phyloP scores from a whole-genome alignment of 2,329 filamentous ascomycete species.

The Bertia moriformis region DNA sequence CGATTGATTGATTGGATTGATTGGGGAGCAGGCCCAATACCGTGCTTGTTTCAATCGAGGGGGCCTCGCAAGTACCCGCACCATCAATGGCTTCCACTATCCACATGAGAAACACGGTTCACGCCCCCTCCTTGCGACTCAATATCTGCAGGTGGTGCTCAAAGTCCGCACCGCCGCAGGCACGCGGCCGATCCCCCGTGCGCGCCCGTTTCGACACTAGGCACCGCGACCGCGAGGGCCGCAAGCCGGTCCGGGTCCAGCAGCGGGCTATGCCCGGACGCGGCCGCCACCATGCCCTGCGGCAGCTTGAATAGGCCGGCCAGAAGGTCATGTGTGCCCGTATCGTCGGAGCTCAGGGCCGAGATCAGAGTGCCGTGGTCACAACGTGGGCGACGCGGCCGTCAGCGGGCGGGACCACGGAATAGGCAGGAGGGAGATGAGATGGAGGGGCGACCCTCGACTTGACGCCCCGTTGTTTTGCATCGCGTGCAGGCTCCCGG shows the following conservation, averaged over 20 bases:
- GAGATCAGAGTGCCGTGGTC: conserved; percentile 30
- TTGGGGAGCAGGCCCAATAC: too few species aligned
- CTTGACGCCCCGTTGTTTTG: conserved; percentile 25
- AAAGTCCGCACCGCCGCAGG: too few species aligned
- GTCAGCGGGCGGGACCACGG: not conserved
- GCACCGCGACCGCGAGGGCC: too few species aligned
- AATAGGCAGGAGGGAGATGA: not conserved
- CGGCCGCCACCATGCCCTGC: conserved; percentile 22
- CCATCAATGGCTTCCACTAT: too few species aligned
- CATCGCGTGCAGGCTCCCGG: conserved; percentile 31
- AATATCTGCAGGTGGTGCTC: too few species aligned
- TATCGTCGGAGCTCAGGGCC: conserved; percentile 29
- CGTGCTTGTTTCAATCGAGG: too few species aligned
- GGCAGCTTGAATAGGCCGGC: conserved; percentile 25
- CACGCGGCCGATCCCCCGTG: too few species aligned
- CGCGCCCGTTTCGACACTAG: too few species aligned
- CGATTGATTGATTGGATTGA: too few species aligned
- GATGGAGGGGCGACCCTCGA: not conserved
- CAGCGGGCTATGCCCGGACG: conserved; percentile 18
- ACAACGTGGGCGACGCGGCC: conserved; percentile 18
- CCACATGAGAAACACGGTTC: too few species aligned
- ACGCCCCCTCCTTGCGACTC: too few species aligned
- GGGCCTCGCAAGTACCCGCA: too few species aligned
- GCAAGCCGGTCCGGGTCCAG: conserved; percentile 7
- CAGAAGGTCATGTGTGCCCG: conserved; percentile 30